Conservation (phyloP, 2,329 filamentous ascomycete species). For the Fusarium avenaceum region DNA sequence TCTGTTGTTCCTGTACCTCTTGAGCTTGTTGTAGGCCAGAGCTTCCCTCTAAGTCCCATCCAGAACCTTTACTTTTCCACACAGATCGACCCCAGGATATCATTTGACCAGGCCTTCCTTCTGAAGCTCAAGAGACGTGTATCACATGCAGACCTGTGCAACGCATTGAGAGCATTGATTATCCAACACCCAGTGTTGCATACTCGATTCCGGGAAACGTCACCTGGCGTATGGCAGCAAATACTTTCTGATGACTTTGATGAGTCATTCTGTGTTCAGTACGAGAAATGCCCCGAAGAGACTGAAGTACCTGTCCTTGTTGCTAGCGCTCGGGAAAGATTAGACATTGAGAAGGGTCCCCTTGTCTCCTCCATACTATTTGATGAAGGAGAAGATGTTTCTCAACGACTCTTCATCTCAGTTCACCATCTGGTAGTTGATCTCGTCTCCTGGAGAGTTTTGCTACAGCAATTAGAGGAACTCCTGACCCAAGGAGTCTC, state of each 20-base stretch:
- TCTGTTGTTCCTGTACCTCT: background rate
- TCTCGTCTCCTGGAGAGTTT: background rate
- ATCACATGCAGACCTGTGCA: background rate
- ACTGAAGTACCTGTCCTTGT: background rate
- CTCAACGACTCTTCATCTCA: background rate
- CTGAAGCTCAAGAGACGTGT: background rate
- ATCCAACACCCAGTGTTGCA: background rate
- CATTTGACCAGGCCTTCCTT: background rate
- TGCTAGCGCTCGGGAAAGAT: background rate
- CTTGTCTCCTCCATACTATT: background rate
- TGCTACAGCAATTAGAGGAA: background rate
- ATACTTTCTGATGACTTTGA: background rate
- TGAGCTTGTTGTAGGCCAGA: background rate
- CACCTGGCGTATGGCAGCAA: background rate
- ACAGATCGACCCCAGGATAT: background rate
- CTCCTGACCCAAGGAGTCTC: background rate
- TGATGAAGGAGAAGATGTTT: background rate
- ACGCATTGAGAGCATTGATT: background rate
- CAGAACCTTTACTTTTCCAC: background rate
- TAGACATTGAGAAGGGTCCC: background rate
- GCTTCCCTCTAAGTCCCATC: background rate
- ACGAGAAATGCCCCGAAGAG: background rate
- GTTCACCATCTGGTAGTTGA: slow-evolving; percentile 1
- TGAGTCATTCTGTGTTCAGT: background rate
- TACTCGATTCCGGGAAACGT: background rate